Evolutionary conservation across 2,329 filamentous ascomycete genomes (phyloP).

Genomic region (Penicillium paneum): DNA sequence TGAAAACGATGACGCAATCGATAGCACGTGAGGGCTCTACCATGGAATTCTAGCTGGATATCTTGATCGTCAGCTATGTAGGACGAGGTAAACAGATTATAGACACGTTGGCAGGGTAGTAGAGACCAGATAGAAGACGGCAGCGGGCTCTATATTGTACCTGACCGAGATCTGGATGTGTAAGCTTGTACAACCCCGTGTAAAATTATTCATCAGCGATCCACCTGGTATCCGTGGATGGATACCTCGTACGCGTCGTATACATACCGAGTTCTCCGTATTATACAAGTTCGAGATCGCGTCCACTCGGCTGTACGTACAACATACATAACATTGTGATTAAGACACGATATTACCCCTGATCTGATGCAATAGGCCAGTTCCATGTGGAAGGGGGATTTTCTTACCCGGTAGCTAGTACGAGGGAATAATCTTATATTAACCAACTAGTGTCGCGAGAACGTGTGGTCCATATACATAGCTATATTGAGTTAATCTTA

Average conservation of each 20-base stretch:
- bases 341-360: too few species aligned
- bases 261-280: background rate
- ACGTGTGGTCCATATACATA: background rate
- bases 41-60: background rate
- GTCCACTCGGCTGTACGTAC: background rate
- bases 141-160: background rate
- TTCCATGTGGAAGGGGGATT: background rate
- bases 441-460: background rate
- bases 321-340: too few species aligned
- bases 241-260: background rate
- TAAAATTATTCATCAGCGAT: background rate
- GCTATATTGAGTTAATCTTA: background rate
- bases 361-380: background rate
- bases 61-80: background rate
- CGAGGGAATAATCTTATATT: background rate
- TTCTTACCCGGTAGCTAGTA: background rate
- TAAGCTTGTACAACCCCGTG: background rate
- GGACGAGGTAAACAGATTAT: background rate
- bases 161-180: background rate
- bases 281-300: background rate
- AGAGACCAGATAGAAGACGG: too few species aligned
- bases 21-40: background rate
- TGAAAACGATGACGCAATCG: conserved; percentile 12
- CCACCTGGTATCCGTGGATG: too few species aligned
- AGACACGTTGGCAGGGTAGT: background rate